Base-by-base conservation (phyloP, 805 yeast species). In the Lachancea lanzarotensis region DNA sequence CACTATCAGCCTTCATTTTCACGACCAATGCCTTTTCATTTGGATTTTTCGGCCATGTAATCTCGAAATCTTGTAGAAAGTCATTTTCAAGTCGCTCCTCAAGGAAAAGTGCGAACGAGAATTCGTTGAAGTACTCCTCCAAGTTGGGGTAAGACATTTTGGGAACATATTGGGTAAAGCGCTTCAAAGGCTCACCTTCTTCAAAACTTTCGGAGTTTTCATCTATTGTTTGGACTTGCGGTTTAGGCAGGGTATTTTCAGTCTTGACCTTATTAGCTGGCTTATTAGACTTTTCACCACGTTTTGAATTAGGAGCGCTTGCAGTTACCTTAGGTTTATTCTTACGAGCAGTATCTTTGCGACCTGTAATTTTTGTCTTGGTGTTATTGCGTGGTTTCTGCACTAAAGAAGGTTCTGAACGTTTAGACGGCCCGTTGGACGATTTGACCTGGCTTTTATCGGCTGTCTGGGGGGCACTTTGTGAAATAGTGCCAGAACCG, bases 101-200 rank as follows among this genome's bases (percentile, higher is more conserved):
- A 35, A 80, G 66, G 47, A 78, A 81, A 45, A 82, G 59, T 43
- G 80, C 80, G 60, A 74, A 75, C 44, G 83, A 73, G 68, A 80
- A 75, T 50, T 78, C 81, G 49, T 73, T 65, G 56, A 74, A 75
- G 55, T 83, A 82, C 16, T 72, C 70, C 9, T 68, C 63, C 52
- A 81, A 56, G 25, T 74, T 66, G 10, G 74, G 75, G 53, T 75
- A 81, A 0, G 70, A 62, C 40, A 76, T 62, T 41, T 65, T 67
- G 3, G 82, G 77, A 3, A 52, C 60, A 20, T 56, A 51, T 2
- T 74, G 62, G 6, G 71, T 70, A 35, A 55, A 60, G 36, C 59
- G 64, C 31, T 59, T 56, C 11, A 55, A 43, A 17, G 71, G 60
- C 34, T 55, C 56, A 43, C 67, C 67, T 49, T 62, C 67, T 49